Base-by-base conservation (phyloP, 306 rosid species). In the Pterocarpus macrocarpus region DNA sequence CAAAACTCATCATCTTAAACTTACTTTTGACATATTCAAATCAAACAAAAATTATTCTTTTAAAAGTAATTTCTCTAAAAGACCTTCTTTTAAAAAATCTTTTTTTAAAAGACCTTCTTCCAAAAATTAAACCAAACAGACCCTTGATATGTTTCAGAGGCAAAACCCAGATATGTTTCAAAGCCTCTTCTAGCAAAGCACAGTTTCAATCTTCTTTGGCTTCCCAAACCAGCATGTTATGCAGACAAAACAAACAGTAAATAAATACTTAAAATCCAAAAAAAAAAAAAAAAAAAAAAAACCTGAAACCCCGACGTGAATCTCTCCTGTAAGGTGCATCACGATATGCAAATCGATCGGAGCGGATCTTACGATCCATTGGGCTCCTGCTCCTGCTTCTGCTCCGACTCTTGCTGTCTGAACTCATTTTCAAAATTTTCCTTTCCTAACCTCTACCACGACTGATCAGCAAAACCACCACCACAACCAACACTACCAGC, bases 241-340 rank as follows among this genome's bases (percentile, higher is more conserved):
- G 85, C 7, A 82, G 77, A 64, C 35, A 72, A 82, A 38, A 52
- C 45, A 72, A 81, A 73, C 68, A 80, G 76, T 65, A 85, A 79
- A 77, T 79, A 71, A 86, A 84, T 22, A 22, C 28, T 22, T 1
- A 22, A 22, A 22, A 22, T 22, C 28, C 28, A 22, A 22, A 22
- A 78, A 80, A 63, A 73, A 75, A 78, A 84, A 73, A 47, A 82
- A 79, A 79, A 87, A 83, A 85, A 71, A 73, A 89, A 85, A 90
- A 96, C 99, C 99, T 96, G 98, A 92, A 92, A 87, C 97, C 97
- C 94, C 97, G 97, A 86, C 87, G 94, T 28, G 96, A 86, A 78
- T 96, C 99, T 84, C 99, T 93, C 90, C 94, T 85, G 94, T 96
- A 93, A 78, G 98, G 98, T 73, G 97, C 94, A 87, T 90, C 96